Evolutionary conservation across 2,329 filamentous ascomycete genomes (phyloP).

Genomic region (Cadophora gregata): DNA sequence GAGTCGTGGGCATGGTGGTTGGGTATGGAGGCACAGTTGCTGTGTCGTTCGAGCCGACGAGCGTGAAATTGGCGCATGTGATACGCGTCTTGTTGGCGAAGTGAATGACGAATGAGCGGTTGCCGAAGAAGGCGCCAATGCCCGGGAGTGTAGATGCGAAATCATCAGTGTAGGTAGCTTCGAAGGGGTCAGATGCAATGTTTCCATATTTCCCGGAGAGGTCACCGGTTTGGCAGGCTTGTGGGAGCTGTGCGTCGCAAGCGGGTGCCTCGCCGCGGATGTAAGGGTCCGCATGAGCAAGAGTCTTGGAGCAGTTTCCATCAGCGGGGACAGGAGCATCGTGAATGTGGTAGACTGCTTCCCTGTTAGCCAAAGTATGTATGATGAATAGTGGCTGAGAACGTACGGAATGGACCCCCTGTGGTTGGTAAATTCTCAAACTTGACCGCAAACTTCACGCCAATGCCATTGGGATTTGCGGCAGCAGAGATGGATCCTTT

Average conservation of each 20-base stretch:
- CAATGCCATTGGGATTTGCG: slow-evolving; percentile 55
- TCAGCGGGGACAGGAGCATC: slow-evolving; percentile 63
- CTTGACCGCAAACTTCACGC: slow-evolving; percentile 60
- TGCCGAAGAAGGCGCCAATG: slow-evolving; percentile 64
- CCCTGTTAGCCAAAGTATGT: slow-evolving; percentile 20
- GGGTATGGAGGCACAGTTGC: slow-evolving; percentile 5
- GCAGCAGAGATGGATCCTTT: slow-evolving; percentile 57
- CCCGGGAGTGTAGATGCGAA: slow-evolving; percentile 61
- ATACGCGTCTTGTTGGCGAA: slow-evolving; percentile 68
- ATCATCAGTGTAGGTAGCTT: slow-evolving; percentile 58
- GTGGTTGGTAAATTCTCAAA: slow-evolving; percentile 64
- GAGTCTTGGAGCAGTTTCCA: slow-evolving; percentile 74
- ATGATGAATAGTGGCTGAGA: background rate
- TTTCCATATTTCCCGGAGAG: slow-evolving; percentile 75
- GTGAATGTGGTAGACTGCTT: slow-evolving; percentile 75
- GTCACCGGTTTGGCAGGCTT: slow-evolving; percentile 78
- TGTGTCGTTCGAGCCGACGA: slow-evolving; percentile 23
- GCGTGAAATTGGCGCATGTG: slow-evolving; percentile 66
- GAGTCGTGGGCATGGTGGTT: slow-evolving; percentile 8
- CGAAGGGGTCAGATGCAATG: slow-evolving; percentile 58
- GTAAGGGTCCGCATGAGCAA: slow-evolving; percentile 75
- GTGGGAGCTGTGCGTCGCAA: slow-evolving; percentile 62
- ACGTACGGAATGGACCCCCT: slow-evolving; percentile 66
- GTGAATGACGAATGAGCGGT: slow-evolving; percentile 69
- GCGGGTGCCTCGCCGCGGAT: slow-evolving; percentile 59